Evolutionary conservation across 208 protist genomes (phyloP).

Genomic region (Trypanosoma vivax): DNA sequence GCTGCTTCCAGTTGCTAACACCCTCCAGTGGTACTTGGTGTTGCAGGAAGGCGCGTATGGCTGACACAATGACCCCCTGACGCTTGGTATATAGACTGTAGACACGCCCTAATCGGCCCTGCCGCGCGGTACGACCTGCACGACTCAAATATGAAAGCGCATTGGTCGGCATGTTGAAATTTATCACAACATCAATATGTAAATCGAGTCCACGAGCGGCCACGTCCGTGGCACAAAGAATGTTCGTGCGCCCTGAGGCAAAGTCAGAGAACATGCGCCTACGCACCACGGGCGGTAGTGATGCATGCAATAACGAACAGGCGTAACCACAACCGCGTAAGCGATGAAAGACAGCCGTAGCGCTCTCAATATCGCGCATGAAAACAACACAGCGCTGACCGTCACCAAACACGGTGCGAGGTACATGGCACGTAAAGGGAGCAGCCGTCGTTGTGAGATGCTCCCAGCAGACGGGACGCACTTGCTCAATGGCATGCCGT

Average conservation of each 20-base stretch:
- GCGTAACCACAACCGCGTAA: conserved; percentile 52
- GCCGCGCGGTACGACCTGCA: conserved; percentile 64
- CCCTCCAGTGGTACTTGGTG: conserved; percentile 47
- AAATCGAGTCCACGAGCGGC: conserved; percentile 78
- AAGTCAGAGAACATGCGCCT: conserved; percentile 61
- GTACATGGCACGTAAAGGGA: conserved; percentile 60
- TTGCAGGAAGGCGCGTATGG: conserved; percentile 54
- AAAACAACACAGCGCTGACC: conserved; percentile 65
- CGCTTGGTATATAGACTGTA: conserved; percentile 70
- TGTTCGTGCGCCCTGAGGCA: conserved; percentile 68
- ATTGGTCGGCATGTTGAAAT: conserved; percentile 82
- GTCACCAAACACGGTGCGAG: conserved; percentile 53
- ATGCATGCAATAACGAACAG: conserved; percentile 62
- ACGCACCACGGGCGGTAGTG: conserved; percentile 55
- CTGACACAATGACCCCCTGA: conserved; percentile 66
- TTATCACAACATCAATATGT: conserved; percentile 84
- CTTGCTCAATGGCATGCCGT: conserved; percentile 40
- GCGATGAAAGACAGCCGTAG: conserved; percentile 72
- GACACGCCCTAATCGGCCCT: conserved; percentile 64
- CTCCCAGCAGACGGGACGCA: conserved; percentile 65
- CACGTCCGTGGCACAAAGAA: conserved; percentile 89
- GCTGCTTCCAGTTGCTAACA: conserved; percentile 51
- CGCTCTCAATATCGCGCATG: conserved; percentile 59
- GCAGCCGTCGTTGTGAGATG: conserved; percentile 67
- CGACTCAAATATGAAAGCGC: conserved; percentile 67